phyloP scores from a whole-genome alignment of 768 basidiomycete genomes.

The Hypholoma sublateritium region DNA sequence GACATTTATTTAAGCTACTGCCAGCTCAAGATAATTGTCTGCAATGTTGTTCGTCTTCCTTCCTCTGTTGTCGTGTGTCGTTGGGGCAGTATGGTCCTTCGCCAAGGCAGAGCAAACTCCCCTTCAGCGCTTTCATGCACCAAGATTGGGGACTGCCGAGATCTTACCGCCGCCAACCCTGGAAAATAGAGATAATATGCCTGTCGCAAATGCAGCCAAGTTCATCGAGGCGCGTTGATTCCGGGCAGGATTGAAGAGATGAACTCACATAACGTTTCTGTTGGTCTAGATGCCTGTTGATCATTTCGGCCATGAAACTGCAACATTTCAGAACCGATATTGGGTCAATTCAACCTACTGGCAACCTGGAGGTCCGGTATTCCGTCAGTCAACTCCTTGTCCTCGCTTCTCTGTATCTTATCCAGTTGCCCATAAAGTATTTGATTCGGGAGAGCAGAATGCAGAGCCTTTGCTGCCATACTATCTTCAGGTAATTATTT shows the following conservation, averaged over 20 bases:
- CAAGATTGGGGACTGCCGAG: background rate
- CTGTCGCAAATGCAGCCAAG: conserved; percentile 3
- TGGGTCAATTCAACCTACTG: conserved; percentile 52
- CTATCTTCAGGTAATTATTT: conserved; percentile 31
- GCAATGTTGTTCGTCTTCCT: background rate
- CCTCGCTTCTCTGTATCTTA: background rate
- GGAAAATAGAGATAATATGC: background rate
- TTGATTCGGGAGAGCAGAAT: conserved; percentile 52
- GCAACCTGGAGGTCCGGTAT: conserved; percentile 46
- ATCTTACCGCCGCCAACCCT: background rate
- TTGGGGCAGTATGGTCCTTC: background rate
- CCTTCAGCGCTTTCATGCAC: conserved; percentile 1
- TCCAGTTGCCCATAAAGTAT: conserved; percentile 30
- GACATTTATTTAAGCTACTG: background rate
- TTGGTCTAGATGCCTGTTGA: conserved; percentile 43
- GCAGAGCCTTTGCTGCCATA: conserved; percentile 47
- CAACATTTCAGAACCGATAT: conserved; percentile 45
- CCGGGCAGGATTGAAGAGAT: too few relatives aligned
- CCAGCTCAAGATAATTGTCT: background rate
- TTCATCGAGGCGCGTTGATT: conserved; percentile 5
- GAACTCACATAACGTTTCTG: background rate
- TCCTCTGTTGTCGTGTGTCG: background rate
- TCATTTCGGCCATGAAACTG: conserved; percentile 36
- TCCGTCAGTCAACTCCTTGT: conserved; percentile 29
- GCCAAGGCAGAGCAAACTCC: background rate